These are phyloP conservation scores for Colletotrichum phormii DNA, from an alignment of 2,329 filamentous ascomycete species.

Conservation along the genomic window DNA sequence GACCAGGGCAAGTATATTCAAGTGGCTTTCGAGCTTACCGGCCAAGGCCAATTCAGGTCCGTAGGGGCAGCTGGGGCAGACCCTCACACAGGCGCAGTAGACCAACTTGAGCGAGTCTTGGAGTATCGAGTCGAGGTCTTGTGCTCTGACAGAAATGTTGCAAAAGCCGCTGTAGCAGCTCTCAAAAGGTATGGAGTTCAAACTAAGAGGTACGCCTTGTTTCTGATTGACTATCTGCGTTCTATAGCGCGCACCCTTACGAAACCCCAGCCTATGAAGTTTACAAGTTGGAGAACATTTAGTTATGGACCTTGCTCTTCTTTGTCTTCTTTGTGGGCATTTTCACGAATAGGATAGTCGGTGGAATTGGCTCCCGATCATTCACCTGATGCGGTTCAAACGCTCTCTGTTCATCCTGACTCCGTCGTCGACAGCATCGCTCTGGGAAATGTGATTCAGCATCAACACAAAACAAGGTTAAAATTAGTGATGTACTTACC, in stretches of 20 bases:
- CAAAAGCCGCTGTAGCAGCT: conserved; percentile 56
- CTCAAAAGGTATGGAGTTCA: conserved; percentile 54
- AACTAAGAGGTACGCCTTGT: background rate
- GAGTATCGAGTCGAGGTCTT: conserved; percentile 61
- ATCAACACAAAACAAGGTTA: background rate
- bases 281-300: conserved; percentile 43
- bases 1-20: conserved; percentile 43
- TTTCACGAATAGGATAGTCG: background rate
- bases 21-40: conserved; percentile 46
- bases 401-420: conserved; percentile 82
- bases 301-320: background rate
- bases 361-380: background rate
- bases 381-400: conserved; percentile 69
- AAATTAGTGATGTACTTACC: conserved; percentile 58
- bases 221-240: background rate
- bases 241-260: conserved; percentile 42
- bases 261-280: conserved; percentile 44
- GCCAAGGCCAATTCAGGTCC: conserved; percentile 60
- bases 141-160: conserved; percentile 55
- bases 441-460: conserved; percentile 62
- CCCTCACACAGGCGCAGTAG: conserved; percentile 57
- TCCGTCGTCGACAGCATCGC: conserved; percentile 84
- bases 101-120: conserved; percentile 57
- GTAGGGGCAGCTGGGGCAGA: conserved; percentile 52
- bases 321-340: background rate